Percentiles rank a stretch among this genome's conserved stretches.
These are phyloP conservation scores for Sclerospora graminicola DNA, from an alignment of 352 stramenopile genomes.

Conservation along the genomic window DNA sequence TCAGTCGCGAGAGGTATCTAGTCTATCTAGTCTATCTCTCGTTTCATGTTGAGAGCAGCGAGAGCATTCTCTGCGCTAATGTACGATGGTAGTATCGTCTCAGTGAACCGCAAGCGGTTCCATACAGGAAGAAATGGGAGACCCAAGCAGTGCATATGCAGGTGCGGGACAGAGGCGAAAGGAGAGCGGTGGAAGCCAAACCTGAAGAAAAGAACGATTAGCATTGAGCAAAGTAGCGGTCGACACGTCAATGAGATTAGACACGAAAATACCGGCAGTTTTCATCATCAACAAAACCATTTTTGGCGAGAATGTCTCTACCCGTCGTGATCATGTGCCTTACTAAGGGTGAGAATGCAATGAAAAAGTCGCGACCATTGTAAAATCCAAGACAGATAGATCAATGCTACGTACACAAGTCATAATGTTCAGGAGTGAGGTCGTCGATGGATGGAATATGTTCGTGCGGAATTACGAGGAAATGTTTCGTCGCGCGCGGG, in stretches of 20 bases:
- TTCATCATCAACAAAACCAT: conserved; percentile 24
- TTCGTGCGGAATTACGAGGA: conserved; percentile 52
- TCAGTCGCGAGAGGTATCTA: conserved; percentile 11
- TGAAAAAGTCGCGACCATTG: not conserved
- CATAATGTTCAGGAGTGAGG: conserved; percentile 26
- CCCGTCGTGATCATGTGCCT: conserved; percentile 47
- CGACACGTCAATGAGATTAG: not conserved
- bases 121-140: conserved; percentile 47
- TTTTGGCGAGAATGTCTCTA: conserved; percentile 30
- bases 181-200: conserved; percentile 62
- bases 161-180: conserved; percentile 60
- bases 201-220: conserved; percentile 11
- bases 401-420: conserved; percentile 25
- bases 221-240: not conserved
- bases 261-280: conserved; percentile 22
- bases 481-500: conserved; percentile 36
- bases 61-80: conserved; percentile 39
- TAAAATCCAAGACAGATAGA: not conserved
- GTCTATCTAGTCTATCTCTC: conserved; percentile 11
- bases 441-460: conserved; percentile 49
- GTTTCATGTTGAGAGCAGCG: conserved; percentile 14
- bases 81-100: conserved; percentile 46
- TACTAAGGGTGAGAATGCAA: conserved; percentile 18
- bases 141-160: conserved; percentile 66
- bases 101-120: conserved; percentile 51